Evolutionary conservation across 768 basidiomycete species (phyloP).

Genomic region (Phaeotremella fagi): DNA sequence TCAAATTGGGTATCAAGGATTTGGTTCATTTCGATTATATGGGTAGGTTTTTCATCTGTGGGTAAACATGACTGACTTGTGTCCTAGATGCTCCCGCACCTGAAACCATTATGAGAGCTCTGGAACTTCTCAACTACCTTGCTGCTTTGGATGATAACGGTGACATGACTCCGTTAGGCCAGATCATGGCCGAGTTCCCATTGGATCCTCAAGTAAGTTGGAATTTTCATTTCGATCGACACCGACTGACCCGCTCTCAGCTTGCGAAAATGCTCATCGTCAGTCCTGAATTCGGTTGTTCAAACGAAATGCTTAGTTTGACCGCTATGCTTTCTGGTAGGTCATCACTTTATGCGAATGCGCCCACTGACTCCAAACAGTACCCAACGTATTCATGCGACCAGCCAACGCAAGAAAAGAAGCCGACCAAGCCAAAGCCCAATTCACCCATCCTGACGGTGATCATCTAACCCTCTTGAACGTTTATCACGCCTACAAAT

Average conservation of each 20-base stretch:
- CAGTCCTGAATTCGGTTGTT: slow-evolving; percentile 92
- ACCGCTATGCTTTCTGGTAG: slow-evolving; percentile 92
- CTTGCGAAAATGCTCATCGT: slow-evolving; percentile 89
- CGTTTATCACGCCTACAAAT: slow-evolving; percentile 86
- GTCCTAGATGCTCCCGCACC: slow-evolving; percentile 75
- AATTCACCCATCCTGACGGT: slow-evolving; percentile 86
- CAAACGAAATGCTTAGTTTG: slow-evolving; percentile 90
- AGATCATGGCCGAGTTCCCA: slow-evolving; percentile 96
- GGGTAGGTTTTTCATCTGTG: slow-evolving; percentile 17
- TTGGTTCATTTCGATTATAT: slow-evolving; percentile 82
- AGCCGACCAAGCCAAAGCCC: slow-evolving; percentile 84
- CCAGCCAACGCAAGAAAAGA: slow-evolving; percentile 82
- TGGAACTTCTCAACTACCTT: slow-evolving; percentile 88
- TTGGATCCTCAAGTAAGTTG: slow-evolving; percentile 82
- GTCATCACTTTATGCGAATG: slow-evolving; percentile 22
- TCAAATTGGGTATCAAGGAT: slow-evolving; percentile 92
- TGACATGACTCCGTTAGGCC: slow-evolving; percentile 76
- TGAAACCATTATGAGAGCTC: slow-evolving; percentile 92
- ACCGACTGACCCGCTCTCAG: slow-evolving; percentile 47
- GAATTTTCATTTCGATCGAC: background rate
- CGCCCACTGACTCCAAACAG: slow-evolving; percentile 47
- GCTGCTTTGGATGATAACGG: slow-evolving; percentile 92
- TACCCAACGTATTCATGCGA: slow-evolving; percentile 91
- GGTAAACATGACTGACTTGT: slow-evolving; percentile 8
- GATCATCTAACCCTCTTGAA: slow-evolving; percentile 93